Evolutionary conservation across 306 rosid genomes (phyloP).

Genomic region (Herpetospermum pedunculosum): DNA sequence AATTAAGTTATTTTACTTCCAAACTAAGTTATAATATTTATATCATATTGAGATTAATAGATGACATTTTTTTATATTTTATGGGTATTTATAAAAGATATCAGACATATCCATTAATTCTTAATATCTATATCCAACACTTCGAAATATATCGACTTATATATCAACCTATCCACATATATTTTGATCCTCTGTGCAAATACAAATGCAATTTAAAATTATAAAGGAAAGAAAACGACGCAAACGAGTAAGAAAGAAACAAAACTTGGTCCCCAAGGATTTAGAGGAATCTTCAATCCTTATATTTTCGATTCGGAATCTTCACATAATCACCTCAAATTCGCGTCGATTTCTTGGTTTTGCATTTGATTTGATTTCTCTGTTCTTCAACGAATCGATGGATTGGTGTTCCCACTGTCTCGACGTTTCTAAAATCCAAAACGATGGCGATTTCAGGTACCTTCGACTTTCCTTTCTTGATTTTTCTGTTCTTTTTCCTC

Average conservation of each 20-base stretch:
- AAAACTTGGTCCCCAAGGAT: constrained; percentile 5
- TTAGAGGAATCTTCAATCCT: not conserved
- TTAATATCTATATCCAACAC: too few relatives aligned
- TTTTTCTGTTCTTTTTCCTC: not conserved
- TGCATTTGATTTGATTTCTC: not conserved
- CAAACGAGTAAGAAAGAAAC: not conserved
- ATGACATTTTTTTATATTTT: too few relatives aligned
- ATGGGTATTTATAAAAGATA: too few relatives aligned
- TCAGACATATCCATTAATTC: too few relatives aligned
- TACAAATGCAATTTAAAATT: too few relatives aligned
- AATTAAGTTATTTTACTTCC: too few relatives aligned
- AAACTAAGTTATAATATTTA: too few relatives aligned
- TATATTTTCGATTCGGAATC: not conserved
- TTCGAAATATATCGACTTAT: too few relatives aligned
- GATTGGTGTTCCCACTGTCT: constrained; percentile 11
- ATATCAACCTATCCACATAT: too few relatives aligned
- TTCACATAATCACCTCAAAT: not conserved
- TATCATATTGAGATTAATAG: too few relatives aligned
- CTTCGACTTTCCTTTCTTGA: not conserved
- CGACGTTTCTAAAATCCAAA: not conserved
- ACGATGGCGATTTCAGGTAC: constrained; percentile 5
- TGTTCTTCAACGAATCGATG: not conserved
- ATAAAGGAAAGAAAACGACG: not conserved
- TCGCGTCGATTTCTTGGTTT: not conserved
- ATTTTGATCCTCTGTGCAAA: too few relatives aligned